Conservation (phyloP, 257 asterid species). For the Lycium ferocissimum region DNA sequence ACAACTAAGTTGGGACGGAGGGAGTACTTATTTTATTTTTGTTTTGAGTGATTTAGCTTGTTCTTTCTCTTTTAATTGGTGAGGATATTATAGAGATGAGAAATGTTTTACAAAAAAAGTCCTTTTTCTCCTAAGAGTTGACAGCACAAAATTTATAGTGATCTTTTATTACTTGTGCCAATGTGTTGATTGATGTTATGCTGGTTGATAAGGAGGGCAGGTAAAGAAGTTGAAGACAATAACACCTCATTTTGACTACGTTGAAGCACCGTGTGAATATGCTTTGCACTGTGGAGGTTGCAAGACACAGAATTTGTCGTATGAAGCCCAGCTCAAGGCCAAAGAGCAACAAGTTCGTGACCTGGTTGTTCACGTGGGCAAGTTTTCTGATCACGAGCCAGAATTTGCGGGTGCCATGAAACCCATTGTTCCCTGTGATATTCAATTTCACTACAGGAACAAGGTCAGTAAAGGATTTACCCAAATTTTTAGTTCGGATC, state of each 20-base stretch:
- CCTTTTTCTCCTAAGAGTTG: background rate
- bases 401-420: slow-evolving; percentile 62
- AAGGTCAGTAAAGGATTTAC: slow-evolving; percentile 60
- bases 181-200: slow-evolving; percentile 24
- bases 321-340: slow-evolving; percentile 81
- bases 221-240: slow-evolving; percentile 82
- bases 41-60: no score
- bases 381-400: slow-evolving; percentile 60
- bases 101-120: background rate
- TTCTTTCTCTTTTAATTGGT: background rate
- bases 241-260: slow-evolving; percentile 70
- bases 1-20: no score
- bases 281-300: slow-evolving; percentile 96
- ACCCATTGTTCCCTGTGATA: slow-evolving; percentile 90
- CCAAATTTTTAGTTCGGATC: background rate
- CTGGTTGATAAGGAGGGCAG: slow-evolving; percentile 49
- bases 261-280: slow-evolving; percentile 92
- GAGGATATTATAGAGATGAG: background rate
- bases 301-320: slow-evolving; percentile 81
- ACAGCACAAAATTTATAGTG: background rate
- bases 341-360: slow-evolving; percentile 90
- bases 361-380: slow-evolving; percentile 78
- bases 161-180: background rate
- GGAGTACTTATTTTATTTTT: no score
- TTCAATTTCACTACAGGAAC: slow-evolving; percentile 87